These are phyloP conservation scores for Mixia osmundae DNA, from an alignment of 1,284 basidiomycete species.

Conservation along the genomic window DNA sequence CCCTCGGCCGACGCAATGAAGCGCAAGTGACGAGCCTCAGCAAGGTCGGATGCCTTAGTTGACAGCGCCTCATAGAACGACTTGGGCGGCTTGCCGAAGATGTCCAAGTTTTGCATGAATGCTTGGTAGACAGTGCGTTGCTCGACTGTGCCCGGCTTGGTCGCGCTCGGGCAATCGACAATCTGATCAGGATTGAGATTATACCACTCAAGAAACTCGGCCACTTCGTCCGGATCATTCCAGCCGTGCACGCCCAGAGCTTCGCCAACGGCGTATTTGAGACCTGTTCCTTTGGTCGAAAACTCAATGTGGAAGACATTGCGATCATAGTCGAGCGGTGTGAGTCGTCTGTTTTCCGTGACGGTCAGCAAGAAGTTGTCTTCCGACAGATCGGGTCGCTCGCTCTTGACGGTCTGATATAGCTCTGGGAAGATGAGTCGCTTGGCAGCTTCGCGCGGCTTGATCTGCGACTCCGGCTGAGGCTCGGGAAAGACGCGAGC, in stretches of 20 bases:
- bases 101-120: constrained; percentile 85
- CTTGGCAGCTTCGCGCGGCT: constrained; percentile 72
- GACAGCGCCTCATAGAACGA: constrained; percentile 80
- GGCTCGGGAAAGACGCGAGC: constrained; percentile 14
- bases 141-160: constrained; percentile 27
- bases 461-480: constrained; percentile 11
- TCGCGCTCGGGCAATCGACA: constrained; percentile 47
- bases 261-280: constrained; percentile 89
- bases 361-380: constrained; percentile 84
- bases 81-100: constrained; percentile 89
- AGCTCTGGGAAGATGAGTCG: constrained; percentile 67
- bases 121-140: constrained; percentile 86
- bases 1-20: constrained; percentile 92
- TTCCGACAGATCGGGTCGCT: constrained; percentile 57
- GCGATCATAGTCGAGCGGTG: constrained; percentile 82
- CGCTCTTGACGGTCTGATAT: constrained; percentile 26
- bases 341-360: constrained; percentile 79
- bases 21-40: constrained; percentile 58
- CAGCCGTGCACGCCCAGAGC: constrained; percentile 92
- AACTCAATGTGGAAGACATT: constrained; percentile 99
- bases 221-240: constrained; percentile 77
- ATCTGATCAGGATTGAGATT: constrained; percentile 60
- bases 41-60: constrained; percentile 41
- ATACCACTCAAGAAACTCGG: constrained; percentile 78
- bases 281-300: constrained; percentile 67